Evolutionary conservation across 331 rosid species (phyloP), one percentile per base, ranked within the genome.

Genomic region (Saraca asoca): DNA sequence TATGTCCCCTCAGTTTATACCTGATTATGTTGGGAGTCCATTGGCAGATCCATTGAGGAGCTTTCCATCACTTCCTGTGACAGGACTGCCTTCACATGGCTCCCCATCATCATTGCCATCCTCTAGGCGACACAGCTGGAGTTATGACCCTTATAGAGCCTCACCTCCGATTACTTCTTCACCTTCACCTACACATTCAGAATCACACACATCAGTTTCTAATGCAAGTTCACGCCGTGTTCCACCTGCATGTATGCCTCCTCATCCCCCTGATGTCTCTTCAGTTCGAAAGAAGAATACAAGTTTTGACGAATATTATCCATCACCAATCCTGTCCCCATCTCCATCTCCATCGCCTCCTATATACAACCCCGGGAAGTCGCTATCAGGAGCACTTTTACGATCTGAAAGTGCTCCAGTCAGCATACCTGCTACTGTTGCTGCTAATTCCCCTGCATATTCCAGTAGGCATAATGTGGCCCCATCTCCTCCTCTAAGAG

Each of bases 11-110:
- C 96, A 67, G 78, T 80, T 92, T 69, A 89, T 92, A 75, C 63
- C 82, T 13, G 90, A 92, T 74, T 92, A 92, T 81, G 85, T 87
- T 49, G 94, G 96, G 66, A 89, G 96, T 81, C 96, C 96, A 42
- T 72, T 85, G 80, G 79, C 91, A n/a, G 88, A 87, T 46, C 96
- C 90, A 0, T 75, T 81, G 35, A 85, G 65, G 77, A 82, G 85
- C 79, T 80, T 82, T 64, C 86, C 93, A 15, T 73, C 92, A 12
- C 70, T 81, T 49, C 88, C 96, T 42, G 69, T 61, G 52, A 15
- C 86, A 5, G 86, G 87, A 45, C 75, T 70, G 7, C 69, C 82
- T 24, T 71, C 77, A 8, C 87, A 80, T 51, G 87, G 79, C 58
- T 79, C 80, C 66, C 78, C 87, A 13, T 80, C 86, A 0, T 75